Evolutionary conservation across 1,139 yeast species (phyloP).

Genomic region (Candida neerlandica): DNA sequence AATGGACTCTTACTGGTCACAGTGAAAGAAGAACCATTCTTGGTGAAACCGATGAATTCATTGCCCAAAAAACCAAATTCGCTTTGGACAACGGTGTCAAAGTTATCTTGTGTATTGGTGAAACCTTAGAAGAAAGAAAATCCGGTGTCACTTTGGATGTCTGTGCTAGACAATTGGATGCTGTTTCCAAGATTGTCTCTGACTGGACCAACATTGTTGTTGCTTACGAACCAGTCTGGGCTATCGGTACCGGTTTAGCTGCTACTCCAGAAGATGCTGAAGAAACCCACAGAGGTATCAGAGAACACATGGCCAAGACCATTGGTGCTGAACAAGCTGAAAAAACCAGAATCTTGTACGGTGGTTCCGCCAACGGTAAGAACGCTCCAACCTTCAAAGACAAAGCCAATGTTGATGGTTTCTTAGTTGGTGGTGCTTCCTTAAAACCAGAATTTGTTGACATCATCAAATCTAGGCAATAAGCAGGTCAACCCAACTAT

Average conservation of each 20-base stretch:
- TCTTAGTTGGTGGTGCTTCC: conserved; percentile 99
- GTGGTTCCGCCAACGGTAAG: conserved; percentile 98
- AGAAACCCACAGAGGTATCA: conserved; percentile 87
- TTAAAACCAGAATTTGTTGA: conserved; percentile 97
- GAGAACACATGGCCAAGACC: conserved; percentile 76
- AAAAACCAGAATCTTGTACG: conserved; percentile 87
- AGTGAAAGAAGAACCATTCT: conserved; percentile 97
- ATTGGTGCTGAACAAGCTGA: conserved; percentile 81
- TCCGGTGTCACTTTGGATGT: conserved; percentile 83
- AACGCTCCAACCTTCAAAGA: conserved; percentile 90
- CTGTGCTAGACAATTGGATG: conserved; percentile 86
- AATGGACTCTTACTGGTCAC: conserved; percentile 97
- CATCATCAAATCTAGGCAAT: conserved; percentile 89
- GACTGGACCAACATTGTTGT: conserved; percentile 94
- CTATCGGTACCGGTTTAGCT: conserved; percentile 99
- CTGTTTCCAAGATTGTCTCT: conserved; percentile 76
- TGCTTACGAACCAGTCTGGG: conserved; percentile 99
- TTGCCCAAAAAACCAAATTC: conserved; percentile 93
- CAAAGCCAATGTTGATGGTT: conserved; percentile 94
- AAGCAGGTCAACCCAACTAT: conserved; percentile 27
- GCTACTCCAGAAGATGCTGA: conserved; percentile 98
- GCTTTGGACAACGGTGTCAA: conserved; percentile 87
- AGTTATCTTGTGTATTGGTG: conserved; percentile 97
- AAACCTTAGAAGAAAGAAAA: conserved; percentile 93
- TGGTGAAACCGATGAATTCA: conserved; percentile 86